These are phyloP conservation scores for Endoconidiophora polonica DNA, from an alignment of 2,329 filamentous ascomycete genomes.

Conservation along the genomic window DNA sequence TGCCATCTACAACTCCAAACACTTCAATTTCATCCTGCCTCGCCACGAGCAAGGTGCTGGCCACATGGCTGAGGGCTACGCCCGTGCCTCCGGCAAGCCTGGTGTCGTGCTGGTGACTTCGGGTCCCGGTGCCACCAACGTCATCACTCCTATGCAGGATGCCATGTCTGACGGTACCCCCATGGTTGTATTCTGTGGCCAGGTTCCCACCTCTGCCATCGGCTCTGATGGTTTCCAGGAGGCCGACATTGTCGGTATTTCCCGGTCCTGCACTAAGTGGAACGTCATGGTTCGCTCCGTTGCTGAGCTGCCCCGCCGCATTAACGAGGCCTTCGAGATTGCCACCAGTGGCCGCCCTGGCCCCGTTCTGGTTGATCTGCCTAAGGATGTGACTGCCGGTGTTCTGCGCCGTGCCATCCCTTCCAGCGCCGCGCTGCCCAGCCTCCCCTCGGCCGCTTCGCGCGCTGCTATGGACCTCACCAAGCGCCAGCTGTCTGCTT, in stretches of 20 bases:
- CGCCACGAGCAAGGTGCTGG: slow-evolving; percentile 95
- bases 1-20: slow-evolving; percentile 93
- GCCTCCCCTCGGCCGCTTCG: slow-evolving; percentile 72
- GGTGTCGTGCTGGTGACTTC: slow-evolving; percentile 95
- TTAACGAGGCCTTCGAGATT: slow-evolving; percentile 97
- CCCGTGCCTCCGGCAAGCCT: slow-evolving; percentile 79
- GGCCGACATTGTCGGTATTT: slow-evolving; percentile 87
- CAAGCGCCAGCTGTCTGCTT: slow-evolving; percentile 53
- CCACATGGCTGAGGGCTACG: slow-evolving; percentile 97
- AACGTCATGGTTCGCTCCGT: slow-evolving; percentile 97
- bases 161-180: slow-evolving; percentile 90
- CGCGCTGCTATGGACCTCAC: slow-evolving; percentile 60
- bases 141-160: slow-evolving; percentile 91
- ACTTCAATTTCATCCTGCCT: slow-evolving; percentile 91
- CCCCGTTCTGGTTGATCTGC: slow-evolving; percentile 86
- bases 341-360: slow-evolving; percentile 87
- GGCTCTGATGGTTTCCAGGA: slow-evolving; percentile 96
- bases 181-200: slow-evolving; percentile 87
- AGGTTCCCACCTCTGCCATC: slow-evolving; percentile 79
- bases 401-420: slow-evolving; percentile 74
- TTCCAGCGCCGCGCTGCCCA: slow-evolving; percentile 52
- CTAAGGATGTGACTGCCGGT: slow-evolving; percentile 87
- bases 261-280: slow-evolving; percentile 93
- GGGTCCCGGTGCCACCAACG: slow-evolving; percentile 89
- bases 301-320: slow-evolving; percentile 78